phyloP scores from a whole-genome alignment of 495 filamentous ascomycete genomes.

The Aspergillus leporis region DNA sequence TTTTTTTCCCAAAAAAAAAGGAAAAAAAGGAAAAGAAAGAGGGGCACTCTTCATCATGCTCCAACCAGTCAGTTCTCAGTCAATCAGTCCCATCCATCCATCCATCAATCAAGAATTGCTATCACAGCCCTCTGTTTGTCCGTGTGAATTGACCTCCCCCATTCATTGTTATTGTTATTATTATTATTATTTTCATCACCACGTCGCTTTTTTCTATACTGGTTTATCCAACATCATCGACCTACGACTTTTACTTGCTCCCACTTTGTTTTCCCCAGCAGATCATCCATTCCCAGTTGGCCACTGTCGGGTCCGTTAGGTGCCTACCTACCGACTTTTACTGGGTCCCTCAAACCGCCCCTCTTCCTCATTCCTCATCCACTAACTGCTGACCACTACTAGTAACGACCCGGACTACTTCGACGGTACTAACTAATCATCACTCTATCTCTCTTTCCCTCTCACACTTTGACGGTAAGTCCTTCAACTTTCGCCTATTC shows the following conservation, averaged over 20 bases:
- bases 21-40: constrained; percentile 13
- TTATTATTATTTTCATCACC: neutral
- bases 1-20: neutral
- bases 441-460: neutral
- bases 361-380: neutral
- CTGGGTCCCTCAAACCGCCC: neutral
- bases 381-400: neutral
- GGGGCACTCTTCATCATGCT: neutral
- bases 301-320: neutral
- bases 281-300: constrained; percentile 8
- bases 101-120: neutral
- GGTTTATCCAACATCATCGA: neutral
- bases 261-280: constrained; percentile 6
- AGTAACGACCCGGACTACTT: neutral
- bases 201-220: constrained; percentile 3
- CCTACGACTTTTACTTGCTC: neutral
- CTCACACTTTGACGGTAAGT: constrained; percentile 5
- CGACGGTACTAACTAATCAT: neutral
- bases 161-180: constrained; percentile 2
- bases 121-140: constrained; percentile 11
- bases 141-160: constrained; percentile 5
- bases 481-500: constrained; percentile 6
- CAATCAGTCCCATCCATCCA: neutral
- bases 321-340: neutral
- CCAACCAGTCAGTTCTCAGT: constrained; percentile 1